phyloP scores from a whole-genome alignment of 345 rosid species.

The Brassica incana region DNA sequence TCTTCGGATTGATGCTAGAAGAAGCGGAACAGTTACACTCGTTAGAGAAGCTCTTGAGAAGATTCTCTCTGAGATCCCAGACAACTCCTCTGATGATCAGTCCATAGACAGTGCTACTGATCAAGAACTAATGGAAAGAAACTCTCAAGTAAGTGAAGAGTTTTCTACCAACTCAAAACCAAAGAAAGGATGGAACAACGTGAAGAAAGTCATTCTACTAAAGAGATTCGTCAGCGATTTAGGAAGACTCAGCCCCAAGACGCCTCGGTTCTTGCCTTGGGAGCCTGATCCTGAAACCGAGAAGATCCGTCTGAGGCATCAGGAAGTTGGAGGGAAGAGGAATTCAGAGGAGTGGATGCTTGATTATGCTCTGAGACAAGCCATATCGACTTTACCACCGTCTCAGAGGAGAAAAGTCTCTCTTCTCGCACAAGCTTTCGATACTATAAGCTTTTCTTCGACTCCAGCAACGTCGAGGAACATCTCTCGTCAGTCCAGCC shows the following conservation, averaged over 20 bases:
- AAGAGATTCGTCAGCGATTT: slow-evolving; percentile 79
- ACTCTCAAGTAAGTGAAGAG: slow-evolving; percentile 35
- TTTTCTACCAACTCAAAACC: slow-evolving; percentile 33
- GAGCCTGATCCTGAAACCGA: slow-evolving; percentile 61
- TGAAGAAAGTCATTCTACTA: slow-evolving; percentile 70
- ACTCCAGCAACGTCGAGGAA: slow-evolving; percentile 42
- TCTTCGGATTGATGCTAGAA: slow-evolving; percentile 44
- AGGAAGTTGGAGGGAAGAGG: slow-evolving; percentile 59
- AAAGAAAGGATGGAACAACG: slow-evolving; percentile 72
- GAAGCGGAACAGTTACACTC: slow-evolving; percentile 60
- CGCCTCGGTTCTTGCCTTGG: slow-evolving; percentile 43
- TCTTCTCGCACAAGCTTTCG: slow-evolving; percentile 96
- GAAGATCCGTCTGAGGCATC: slow-evolving; percentile 69
- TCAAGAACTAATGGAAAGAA: slow-evolving; percentile 42
- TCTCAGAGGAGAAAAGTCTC: slow-evolving; percentile 77
- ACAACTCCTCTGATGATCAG: slow-evolving; percentile 57
- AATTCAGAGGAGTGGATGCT: slow-evolving; percentile 94
- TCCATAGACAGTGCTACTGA: slow-evolving; percentile 46
- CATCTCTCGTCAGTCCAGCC: slow-evolving; percentile 42
- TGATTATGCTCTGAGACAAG: slow-evolving; percentile 77
- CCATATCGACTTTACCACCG: slow-evolving; percentile 67
- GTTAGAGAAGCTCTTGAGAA: slow-evolving; percentile 81
- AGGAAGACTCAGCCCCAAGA: slow-evolving; percentile 59
- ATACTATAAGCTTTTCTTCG: slow-evolving; percentile 51
- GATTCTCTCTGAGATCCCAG: slow-evolving; percentile 75